Evolutionary conservation across 495 filamentous ascomycete genomes (phyloP).

Genomic region (Hamigera avellanea): DNA sequence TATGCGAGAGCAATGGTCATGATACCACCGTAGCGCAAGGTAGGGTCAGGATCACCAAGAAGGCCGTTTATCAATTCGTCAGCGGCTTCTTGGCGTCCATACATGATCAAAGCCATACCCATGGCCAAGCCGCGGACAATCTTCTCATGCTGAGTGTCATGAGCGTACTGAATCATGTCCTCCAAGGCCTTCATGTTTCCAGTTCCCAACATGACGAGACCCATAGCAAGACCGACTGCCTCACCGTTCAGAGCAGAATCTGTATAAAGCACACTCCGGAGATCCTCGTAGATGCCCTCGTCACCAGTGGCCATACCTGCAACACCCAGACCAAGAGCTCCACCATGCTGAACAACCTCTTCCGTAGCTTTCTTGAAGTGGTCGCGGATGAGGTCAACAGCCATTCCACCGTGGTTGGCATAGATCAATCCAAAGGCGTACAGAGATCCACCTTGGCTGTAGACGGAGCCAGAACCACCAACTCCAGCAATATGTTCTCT

Average conservation of each 20-base stretch:
- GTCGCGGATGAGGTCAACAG: constrained; percentile 74
- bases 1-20: constrained; percentile 98
- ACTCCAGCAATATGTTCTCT: constrained; percentile 49
- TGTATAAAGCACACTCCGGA: constrained; percentile 74
- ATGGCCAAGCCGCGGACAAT: constrained; percentile 90
- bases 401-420: constrained; percentile 91
- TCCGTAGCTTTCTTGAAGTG: constrained; percentile 81
- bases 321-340: constrained; percentile 87
- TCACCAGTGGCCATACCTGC: constrained; percentile 95
- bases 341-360: constrained; percentile 95
- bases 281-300: constrained; percentile 80
- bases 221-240: constrained; percentile 90
- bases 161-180: constrained; percentile 94
- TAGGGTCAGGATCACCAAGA: constrained; percentile 86
- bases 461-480: constrained; percentile 66
- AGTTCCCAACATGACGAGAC: constrained; percentile 92
- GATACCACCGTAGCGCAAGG: constrained; percentile 92
- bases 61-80: constrained; percentile 91
- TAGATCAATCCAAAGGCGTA: constrained; percentile 96
- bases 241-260: constrained; percentile 96
- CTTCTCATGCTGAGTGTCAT: constrained; percentile 98
- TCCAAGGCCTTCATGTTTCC: constrained; percentile 83
- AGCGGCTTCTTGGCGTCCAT: constrained; percentile 84
- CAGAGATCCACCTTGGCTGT: constrained; percentile 90
- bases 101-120: constrained; percentile 98